Percentiles rank a stretch among this genome's conserved stretches.
These are phyloP conservation scores for Aspergillus spinulosporus DNA, from an alignment of 2,329 filamentous ascomycete species.

Conservation along the genomic window DNA sequence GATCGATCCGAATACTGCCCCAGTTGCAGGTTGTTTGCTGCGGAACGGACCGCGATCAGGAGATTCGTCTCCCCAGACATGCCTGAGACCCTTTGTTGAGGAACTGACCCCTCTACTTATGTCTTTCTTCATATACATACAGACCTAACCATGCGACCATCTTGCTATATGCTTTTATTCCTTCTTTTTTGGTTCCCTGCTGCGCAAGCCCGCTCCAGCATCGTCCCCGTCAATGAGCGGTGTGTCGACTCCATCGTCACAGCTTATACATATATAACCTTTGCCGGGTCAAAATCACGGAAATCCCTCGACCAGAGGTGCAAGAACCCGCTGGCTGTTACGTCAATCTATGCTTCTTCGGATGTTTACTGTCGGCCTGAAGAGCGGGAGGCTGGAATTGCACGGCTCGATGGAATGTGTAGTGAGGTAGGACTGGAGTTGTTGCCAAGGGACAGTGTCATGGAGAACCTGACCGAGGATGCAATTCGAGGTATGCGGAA, in stretches of 20 bases:
- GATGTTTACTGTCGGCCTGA: slow-evolving; percentile 34
- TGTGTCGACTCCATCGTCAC: slow-evolving; percentile 37
- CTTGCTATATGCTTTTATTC: not conserved
- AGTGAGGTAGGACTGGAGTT: slow-evolving; percentile 28
- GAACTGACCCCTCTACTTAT: no score
- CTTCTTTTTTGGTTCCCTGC: not conserved
- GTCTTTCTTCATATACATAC: no score
- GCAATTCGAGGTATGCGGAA: slow-evolving; percentile 34
- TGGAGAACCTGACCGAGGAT: slow-evolving; percentile 35
- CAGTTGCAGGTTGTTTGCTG: no score
- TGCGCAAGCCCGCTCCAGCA: not conserved
- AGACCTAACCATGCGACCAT: not conserved
- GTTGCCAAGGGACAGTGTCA: slow-evolving; percentile 30
- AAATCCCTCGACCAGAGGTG: slow-evolving; percentile 31
- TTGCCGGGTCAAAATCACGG: slow-evolving; percentile 24
- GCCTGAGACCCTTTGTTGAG: no score
- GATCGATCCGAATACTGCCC: no score
- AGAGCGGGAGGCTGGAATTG: slow-evolving; percentile 27
- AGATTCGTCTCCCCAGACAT: no score
- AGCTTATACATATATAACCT: slow-evolving; percentile 35
- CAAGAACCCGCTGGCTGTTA: slow-evolving; percentile 34
- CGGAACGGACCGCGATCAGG: no score
- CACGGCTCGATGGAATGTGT: slow-evolving; percentile 25
- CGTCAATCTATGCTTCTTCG: slow-evolving; percentile 40
- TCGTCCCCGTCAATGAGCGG: slow-evolving; percentile 27